These are phyloP conservation scores for Pythium biforme DNA, from an alignment of 352 stramenopile species.

Conservation along the genomic window DNA sequence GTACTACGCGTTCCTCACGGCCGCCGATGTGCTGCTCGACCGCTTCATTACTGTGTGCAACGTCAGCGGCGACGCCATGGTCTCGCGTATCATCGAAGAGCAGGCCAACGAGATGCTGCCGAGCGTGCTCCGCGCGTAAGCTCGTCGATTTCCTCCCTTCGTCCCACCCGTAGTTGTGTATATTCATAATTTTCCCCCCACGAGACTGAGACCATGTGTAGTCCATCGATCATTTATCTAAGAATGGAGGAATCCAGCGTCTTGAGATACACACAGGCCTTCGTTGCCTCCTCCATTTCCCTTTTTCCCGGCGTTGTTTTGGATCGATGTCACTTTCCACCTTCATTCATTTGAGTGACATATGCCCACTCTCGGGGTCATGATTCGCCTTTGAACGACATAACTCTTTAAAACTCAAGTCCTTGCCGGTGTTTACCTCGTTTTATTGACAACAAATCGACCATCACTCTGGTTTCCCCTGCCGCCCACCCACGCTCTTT, in stretches of 20 bases:
- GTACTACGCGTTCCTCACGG: constrained; percentile 63
- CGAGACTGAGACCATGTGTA: not conserved
- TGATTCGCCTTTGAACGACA: no score
- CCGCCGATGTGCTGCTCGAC: constrained; percentile 69
- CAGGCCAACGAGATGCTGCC: constrained; percentile 46
- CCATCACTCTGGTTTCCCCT: constrained; percentile 25
- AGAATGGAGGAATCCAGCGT: not conserved
- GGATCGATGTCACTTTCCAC: no score
- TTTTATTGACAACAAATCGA: not conserved
- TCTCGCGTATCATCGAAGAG: constrained; percentile 68
- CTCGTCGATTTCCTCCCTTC: not conserved
- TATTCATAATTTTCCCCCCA: constrained; percentile 1
- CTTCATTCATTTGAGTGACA: constrained; percentile 1
- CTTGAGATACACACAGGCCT: no score
- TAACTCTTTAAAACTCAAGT: no score
- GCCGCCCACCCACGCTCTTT: not conserved
- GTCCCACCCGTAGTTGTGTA: constrained; percentile 2
- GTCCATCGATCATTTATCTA: not conserved
- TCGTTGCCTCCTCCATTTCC: no score
- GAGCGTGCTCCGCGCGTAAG: constrained; percentile 16
- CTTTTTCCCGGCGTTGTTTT: no score
- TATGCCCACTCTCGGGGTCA: not conserved
- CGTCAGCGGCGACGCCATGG: constrained; percentile 71
- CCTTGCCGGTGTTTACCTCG: not conserved
- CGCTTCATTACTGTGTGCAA: constrained; percentile 75